Percentiles rank a stretch among this genome's conserved stretches.
phyloP scores from a whole-genome alignment of 805 yeast species.

The Wickerhamomyces mucosus region DNA sequence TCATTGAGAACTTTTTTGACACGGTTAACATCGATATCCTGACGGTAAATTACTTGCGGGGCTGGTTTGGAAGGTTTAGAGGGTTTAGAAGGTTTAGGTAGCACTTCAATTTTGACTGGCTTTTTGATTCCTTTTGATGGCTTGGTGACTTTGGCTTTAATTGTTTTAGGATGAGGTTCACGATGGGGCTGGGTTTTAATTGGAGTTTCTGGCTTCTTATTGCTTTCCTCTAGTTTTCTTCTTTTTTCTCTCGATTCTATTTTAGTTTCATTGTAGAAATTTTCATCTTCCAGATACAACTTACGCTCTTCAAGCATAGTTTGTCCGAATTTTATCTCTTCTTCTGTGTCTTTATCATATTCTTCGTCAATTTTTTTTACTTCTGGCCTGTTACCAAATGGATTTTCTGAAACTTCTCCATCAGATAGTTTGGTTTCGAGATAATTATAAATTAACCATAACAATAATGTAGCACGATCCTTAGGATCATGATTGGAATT shows the following conservation, averaged over 20 bases:
- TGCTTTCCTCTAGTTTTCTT: background rate
- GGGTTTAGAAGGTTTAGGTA: background rate
- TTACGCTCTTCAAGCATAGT: constrained; percentile 28
- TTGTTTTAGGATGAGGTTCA: background rate
- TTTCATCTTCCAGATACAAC: constrained; percentile 23
- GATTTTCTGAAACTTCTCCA: constrained; percentile 42
- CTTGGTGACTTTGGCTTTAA: background rate
- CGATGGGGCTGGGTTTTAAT: constrained; percentile 1
- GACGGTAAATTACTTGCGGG: constrained; percentile 11
- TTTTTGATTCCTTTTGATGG: no score
- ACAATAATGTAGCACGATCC: constrained; percentile 60
- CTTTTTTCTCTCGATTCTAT: constrained; percentile 1
- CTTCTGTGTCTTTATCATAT: constrained; percentile 32
- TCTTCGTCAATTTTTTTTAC: constrained; percentile 18
- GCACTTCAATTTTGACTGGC: no score
- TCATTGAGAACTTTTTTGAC: constrained; percentile 9
- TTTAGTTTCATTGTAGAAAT: constrained; percentile 1
- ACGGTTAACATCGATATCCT: constrained; percentile 18
- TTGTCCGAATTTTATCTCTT: constrained; percentile 34
- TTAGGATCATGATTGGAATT: constrained; percentile 48
- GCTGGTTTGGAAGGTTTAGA: background rate
- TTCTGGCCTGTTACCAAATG: constrained; percentile 43
- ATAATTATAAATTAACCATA: constrained; percentile 80
- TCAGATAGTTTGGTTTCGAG: constrained; percentile 60
- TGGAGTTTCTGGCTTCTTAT: background rate